A percentile compares a stretch with the other conserved stretches of the same genome.
These are phyloP conservation scores for Evernia prunastri DNA, from an alignment of 495 filamentous ascomycete species.

Conservation along the genomic window DNA sequence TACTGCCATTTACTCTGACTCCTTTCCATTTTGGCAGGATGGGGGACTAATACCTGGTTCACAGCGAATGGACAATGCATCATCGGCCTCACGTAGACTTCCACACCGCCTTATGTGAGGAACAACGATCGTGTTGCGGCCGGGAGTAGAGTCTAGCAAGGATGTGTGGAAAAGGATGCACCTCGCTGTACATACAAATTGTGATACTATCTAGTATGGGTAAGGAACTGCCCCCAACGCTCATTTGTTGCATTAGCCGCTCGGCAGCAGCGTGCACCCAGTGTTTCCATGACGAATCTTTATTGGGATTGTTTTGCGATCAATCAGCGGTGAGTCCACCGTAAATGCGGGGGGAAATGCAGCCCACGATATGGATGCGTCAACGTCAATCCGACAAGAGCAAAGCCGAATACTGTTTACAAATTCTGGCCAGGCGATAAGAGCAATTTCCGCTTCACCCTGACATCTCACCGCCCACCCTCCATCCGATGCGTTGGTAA, in stretches of 20 bases:
- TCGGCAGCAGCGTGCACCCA: no score
- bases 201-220: no score
- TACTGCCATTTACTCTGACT: no score
- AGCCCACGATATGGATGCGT: neutral
- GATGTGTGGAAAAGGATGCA: neutral
- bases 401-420: neutral
- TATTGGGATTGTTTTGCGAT: neutral
- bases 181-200: neutral
- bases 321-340: neutral
- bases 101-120: neutral
- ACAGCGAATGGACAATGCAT: constrained; percentile 6
- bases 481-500: neutral
- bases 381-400: neutral
- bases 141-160: neutral
- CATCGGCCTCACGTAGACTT: constrained; percentile 1
- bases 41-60: no score
- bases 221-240: no score
- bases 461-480: neutral
- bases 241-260: no score
- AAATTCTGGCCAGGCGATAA: neutral
- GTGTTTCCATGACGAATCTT: neutral
- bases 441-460: neutral
- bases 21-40: no score
- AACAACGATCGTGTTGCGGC: neutral
- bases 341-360: neutral